phyloP scores from a whole-genome alignment of 306 rosid species.

The Medicago ruthenica region DNA sequence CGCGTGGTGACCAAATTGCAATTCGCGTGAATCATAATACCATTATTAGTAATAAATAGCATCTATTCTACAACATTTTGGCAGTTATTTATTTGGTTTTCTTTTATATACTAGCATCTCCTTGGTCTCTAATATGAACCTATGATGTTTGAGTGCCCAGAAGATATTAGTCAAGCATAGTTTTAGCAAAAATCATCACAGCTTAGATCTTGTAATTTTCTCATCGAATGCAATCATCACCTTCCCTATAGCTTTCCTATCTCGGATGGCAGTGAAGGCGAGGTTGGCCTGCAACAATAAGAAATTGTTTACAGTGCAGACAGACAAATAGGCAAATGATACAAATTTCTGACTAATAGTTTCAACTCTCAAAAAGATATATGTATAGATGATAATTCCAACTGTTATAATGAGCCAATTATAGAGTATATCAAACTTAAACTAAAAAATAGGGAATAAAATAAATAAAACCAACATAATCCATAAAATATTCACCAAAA shows the following conservation, averaged over 20 bases:
- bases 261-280: conserved; percentile 82
- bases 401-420: conserved; percentile 18
- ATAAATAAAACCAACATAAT: not conserved
- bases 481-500: not conserved
- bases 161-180: conserved; percentile 39
- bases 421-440: not conserved
- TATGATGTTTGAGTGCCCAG: conserved; percentile 3
- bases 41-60: not conserved
- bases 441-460: not conserved
- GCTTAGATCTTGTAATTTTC: conserved; percentile 62
- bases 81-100: conserved; percentile 24
- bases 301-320: conserved; percentile 34
- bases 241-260: conserved; percentile 90
- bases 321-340: conserved; percentile 31
- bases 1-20: not conserved
- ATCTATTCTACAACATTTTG: not conserved
- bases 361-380: not conserved
- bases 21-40: not conserved
- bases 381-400: conserved; percentile 17
- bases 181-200: conserved; percentile 52
- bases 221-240: conserved; percentile 79
- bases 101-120: not conserved
- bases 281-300: conserved; percentile 76
- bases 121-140: conserved; percentile 16
- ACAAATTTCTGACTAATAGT: not conserved